Evolutionary conservation across 2,329 filamentous ascomycete genomes (phyloP), one percentile per base, ranked within the genome.

Genomic region (Penicillium nordicum): DNA sequence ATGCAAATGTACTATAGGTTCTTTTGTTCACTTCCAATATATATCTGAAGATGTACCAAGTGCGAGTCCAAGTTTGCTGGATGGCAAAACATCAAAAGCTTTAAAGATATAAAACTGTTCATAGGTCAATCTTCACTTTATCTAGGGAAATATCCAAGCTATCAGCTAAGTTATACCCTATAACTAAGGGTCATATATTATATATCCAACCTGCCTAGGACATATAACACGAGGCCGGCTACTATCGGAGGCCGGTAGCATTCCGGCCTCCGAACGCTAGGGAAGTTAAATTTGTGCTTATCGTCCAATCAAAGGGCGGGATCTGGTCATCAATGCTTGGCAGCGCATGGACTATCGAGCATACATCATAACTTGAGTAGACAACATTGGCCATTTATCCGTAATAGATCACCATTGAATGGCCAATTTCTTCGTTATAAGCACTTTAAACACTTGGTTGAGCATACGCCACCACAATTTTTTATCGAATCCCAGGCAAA

Each of bases 231-330:
- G n/a, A 46, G 60, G 52, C 59, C 70, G 70, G 71, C 56, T 71
- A 72, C 61, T 64, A 44, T 53, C 71, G 71, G 71, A 75, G 73
- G 73, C 73, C 73, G 73, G 74, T 58, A 64, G 59, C 66, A 74
- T 74, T 74, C 73, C 74, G 74, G 74, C 73, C 74, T 74, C 67
- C 56, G 67, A 59, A 61, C 62, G 61, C 67, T 67, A 66, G 55
- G 38, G 63, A 67, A 68, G 61, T 53, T 57, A 62, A 71, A 55
- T 43, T 43, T 21, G 32, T 29, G 18, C 32, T 52, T 63, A 60
- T 64, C 55, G 38, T 23, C 68, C 61, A 69, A 71, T 70, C 34
- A 64, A 11, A 40, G 9, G 0, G 8, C 0, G 25, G 21, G 25
- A 55, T 50, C 44, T 60, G 42, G 47, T 27, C 46, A 46, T 32